Percentiles rank a stretch among this genome's conserved stretches.
Evolutionary conservation across 2,329 filamentous ascomycete species (phyloP).

Genomic region (Alternaria rosae): DNA sequence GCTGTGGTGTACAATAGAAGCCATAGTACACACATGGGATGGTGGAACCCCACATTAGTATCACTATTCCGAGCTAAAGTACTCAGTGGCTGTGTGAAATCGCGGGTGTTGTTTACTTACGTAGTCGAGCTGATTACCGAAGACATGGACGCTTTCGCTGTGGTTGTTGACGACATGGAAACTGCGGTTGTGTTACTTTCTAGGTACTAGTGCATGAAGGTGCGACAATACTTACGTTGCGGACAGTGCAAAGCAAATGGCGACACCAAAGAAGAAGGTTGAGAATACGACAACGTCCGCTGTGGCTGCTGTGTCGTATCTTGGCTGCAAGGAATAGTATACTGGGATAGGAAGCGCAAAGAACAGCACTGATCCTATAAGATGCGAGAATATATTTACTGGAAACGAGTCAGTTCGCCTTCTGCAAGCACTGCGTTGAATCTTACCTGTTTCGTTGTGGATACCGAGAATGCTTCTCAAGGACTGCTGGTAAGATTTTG

Average conservation of each 20-base stretch:
- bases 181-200: background rate
- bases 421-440: background rate
- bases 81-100: background rate
- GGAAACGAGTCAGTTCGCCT: background rate
- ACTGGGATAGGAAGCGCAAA: background rate
- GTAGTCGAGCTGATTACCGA: constrained; percentile 5
- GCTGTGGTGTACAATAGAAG: background rate
- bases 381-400: constrained; percentile 4
- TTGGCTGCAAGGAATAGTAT: background rate
- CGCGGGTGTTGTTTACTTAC: background rate
- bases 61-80: background rate
- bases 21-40: constrained; percentile 5
- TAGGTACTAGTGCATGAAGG: no score
- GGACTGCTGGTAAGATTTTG: background rate
- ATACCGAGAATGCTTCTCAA: background rate
- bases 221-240: background rate
- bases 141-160: background rate
- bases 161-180: constrained; percentile 3
- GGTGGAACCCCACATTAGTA: constrained; percentile 3
- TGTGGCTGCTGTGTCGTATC: background rate
- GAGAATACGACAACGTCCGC: background rate
- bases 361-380: background rate
- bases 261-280: constrained; percentile 6
- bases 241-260: background rate
- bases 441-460: constrained; percentile 4